Base-by-base conservation (phyloP, 768 basidiomycete species). In the Macrocybe gigantea region DNA sequence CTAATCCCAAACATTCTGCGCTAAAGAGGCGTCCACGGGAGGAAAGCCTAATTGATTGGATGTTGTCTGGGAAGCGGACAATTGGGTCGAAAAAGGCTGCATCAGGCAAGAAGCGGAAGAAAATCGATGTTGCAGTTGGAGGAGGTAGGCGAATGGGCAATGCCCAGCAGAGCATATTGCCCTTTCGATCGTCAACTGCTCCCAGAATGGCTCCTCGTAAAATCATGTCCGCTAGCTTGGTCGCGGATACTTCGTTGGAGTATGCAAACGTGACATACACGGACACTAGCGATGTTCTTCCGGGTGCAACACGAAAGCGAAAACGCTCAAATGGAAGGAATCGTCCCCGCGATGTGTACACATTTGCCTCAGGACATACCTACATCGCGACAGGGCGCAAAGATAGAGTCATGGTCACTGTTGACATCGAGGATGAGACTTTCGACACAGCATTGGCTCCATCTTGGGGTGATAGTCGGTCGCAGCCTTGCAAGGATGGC, bases 31-130 rank as follows among this genome's bases (percentile, higher is more conserved):
- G 43, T 36, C 63, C 55, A 47, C 70, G 66, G 60, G 74, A 69
- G 52, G 72, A 58, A 60, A 79, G 70, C 56, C 59, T 85, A 44
- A 84, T 88, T 41, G 82, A 88, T 53, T 80, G 79, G 59, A 88
- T 88, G 85, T 56, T 88, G 41, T 67, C 69, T 10, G 69, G 75
- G 41, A 73, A 74, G 2, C 63, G 66, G 14, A 57, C 53, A 47
- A 56, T 68, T 4, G 60, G 63, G 22, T 22, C 22, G 22, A 22
- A 22, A 22, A 22, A 22, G 4, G 22, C 22, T 22, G 22, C 22
- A 22, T 22, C 22, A 22, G 22, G 22, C 2, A 22, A 22, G 4
- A 22, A 22, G 22, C 22, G 22, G 22, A 22, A 22, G 22, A 22
- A 22, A 22, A 22, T 22, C 22, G 22, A 22, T 4, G 22, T 22